Conservation (phyloP, 805 yeast species). For the Nakazawaea peltata region DNA sequence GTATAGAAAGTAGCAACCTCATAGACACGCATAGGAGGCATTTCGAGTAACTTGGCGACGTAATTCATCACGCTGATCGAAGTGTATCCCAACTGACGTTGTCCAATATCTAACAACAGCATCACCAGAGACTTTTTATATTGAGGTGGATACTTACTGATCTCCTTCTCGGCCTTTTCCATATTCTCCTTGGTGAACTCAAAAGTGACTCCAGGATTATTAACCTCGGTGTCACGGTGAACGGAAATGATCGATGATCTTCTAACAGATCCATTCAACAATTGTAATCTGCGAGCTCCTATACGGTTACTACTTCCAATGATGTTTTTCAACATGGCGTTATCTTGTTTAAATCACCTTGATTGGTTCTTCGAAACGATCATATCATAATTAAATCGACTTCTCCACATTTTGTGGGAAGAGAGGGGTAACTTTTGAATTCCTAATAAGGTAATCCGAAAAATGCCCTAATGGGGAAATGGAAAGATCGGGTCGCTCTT, state of each 20-base stretch:
- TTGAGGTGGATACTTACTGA: constrained; percentile 77
- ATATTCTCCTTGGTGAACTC: constrained; percentile 62
- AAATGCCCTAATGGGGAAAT: too few species aligned
- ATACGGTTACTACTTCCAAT: too few species aligned
- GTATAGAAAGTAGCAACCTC: constrained; percentile 91
- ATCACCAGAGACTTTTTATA: constrained; percentile 83
- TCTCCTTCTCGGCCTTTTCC: constrained; percentile 61
- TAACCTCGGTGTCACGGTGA: constrained; percentile 64
- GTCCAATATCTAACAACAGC: constrained; percentile 83
- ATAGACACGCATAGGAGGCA: constrained; percentile 93
- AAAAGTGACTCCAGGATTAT: constrained; percentile 62
- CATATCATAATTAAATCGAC: too few species aligned
- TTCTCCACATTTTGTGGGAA: too few species aligned
- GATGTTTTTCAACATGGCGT: too few species aligned
- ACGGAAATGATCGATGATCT: constrained; percentile 33
- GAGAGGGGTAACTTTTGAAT: too few species aligned
- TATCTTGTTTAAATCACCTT: too few species aligned
- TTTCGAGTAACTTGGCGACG: constrained; percentile 74
- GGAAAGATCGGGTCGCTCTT: too few species aligned
- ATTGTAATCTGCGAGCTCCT: neutral
- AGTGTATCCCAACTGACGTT: constrained; percentile 80
- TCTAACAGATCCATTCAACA: neutral
- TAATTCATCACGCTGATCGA: constrained; percentile 85
- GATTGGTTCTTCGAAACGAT: too few species aligned
- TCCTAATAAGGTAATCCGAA: too few species aligned